Evolutionary conservation across 495 filamentous ascomycete species (phyloP).

Genomic region (Talaromyces liani): DNA sequence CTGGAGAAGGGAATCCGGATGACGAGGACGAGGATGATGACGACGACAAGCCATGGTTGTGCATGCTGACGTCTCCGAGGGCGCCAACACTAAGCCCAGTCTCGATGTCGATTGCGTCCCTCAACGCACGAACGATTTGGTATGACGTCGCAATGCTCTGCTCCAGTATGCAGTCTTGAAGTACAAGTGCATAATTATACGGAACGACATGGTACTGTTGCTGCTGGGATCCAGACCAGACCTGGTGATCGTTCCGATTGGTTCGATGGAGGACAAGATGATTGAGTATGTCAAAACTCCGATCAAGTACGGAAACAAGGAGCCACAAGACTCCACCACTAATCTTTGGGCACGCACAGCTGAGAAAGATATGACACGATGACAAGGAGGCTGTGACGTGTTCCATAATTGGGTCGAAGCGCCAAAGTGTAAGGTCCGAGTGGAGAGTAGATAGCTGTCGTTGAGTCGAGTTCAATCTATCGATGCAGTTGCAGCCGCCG

Average conservation of each 20-base stretch:
- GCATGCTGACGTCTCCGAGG: neutral
- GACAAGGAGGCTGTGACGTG: conserved; percentile 26
- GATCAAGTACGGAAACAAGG: conserved; percentile 26
- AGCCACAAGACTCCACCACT: conserved; percentile 21
- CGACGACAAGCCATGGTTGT: neutral
- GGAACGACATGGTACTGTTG: neutral
- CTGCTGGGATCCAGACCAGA: neutral
- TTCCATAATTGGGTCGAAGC: conserved; percentile 34
- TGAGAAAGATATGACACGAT: conserved; percentile 28
- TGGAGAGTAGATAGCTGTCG: conserved; percentile 28
- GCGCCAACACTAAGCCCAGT: neutral
- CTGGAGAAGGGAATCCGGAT: neutral
- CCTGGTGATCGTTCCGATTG: neutral
- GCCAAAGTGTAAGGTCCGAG: conserved; percentile 20
- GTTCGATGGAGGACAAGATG: conserved; percentile 27
- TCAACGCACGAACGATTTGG: neutral
- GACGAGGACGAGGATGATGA: neutral
- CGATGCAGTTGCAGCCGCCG: conserved; percentile 27
- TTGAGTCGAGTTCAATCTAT: conserved; percentile 27
- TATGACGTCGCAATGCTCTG: neutral
- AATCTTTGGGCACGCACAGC: conserved; percentile 33
- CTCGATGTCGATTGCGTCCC: neutral
- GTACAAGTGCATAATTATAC: neutral
- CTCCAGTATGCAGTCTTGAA: neutral
- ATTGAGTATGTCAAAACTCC: conserved; percentile 29